phyloP scores from a whole-genome alignment of 2,329 filamentous ascomycete genomes.

The Ploettnerulaceae sp. region DNA sequence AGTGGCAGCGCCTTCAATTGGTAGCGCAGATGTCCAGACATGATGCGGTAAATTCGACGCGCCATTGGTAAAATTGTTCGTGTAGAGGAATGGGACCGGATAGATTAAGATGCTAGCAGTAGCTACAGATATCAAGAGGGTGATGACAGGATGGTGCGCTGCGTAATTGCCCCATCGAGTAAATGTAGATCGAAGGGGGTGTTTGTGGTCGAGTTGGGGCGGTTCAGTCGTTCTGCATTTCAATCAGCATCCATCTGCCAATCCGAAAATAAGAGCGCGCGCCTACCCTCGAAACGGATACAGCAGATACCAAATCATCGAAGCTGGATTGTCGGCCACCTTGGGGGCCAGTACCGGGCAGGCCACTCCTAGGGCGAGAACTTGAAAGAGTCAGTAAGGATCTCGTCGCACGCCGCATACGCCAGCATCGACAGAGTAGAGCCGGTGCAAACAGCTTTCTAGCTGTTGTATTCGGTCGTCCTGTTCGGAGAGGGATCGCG shows the following conservation, averaged over 20 bases:
- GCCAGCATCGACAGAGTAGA: slow-evolving; percentile 8
- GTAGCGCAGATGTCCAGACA: slow-evolving; percentile 73
- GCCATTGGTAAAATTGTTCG: slow-evolving; percentile 65
- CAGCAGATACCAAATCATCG: slow-evolving; percentile 71
- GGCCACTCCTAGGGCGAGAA: slow-evolving; percentile 15
- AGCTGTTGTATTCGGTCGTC: slow-evolving; percentile 4
- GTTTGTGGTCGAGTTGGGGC: slow-evolving; percentile 56
- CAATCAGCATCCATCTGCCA: slow-evolving; percentile 16
- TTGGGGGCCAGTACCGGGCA: slow-evolving; percentile 19
- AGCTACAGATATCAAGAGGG: slow-evolving; percentile 69
- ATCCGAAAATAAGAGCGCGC: not conserved
- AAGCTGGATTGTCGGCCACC: slow-evolving; percentile 19
- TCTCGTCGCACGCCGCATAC: slow-evolving; percentile 1
- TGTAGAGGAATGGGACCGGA: slow-evolving; percentile 70
- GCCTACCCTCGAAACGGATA: slow-evolving; percentile 72
- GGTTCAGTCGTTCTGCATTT: slow-evolving; percentile 64
- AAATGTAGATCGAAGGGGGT: slow-evolving; percentile 61
- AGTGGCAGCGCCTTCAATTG: slow-evolving; percentile 48
- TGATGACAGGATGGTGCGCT: slow-evolving; percentile 67
- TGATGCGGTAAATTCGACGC: slow-evolving; percentile 70
- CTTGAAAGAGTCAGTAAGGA: slow-evolving; percentile 20
- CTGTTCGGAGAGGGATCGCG: slow-evolving; percentile 1
- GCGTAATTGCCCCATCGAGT: slow-evolving; percentile 66
- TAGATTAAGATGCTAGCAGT: slow-evolving; percentile 67
- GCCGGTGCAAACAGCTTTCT: not conserved